Percentiles rank a stretch among this genome's conserved stretches.
These are phyloP conservation scores for Erodium texanum DNA, from an alignment of 441 rosid species.

Conservation along the genomic window DNA sequence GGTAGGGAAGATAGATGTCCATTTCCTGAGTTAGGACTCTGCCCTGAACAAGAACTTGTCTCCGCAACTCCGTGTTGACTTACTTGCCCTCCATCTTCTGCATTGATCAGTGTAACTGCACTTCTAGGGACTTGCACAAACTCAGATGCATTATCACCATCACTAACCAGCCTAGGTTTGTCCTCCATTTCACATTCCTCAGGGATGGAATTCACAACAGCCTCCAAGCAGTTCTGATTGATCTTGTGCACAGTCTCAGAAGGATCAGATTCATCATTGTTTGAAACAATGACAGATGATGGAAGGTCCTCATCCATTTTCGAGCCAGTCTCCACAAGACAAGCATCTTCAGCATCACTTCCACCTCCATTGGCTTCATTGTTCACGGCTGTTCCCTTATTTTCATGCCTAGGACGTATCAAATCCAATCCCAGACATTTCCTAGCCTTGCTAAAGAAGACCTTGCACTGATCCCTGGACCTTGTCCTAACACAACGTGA, in stretches of 20 bases:
- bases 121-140: conserved; percentile 20
- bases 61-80: no score
- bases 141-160: conserved; percentile 21
- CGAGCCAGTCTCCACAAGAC: conserved; percentile 44
- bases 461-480: conserved; percentile 73
- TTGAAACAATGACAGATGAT: conserved; percentile 21
- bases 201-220: conserved; percentile 25
- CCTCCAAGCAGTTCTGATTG: conserved; percentile 21
- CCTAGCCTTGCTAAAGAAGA: conserved; percentile 86
- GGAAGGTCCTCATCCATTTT: conserved; percentile 36
- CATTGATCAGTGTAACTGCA: conserved; percentile 23
- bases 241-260: conserved; percentile 21
- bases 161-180: conserved; percentile 19
- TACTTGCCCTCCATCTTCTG: no score
- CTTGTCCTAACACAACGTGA: conserved; percentile 62
- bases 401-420: conserved; percentile 38
- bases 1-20: conserved; percentile 33
- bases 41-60: conserved; percentile 24
- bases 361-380: conserved; percentile 65
- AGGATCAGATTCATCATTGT: conserved; percentile 32
- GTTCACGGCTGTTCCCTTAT: conserved; percentile 31
- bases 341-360: conserved; percentile 58
- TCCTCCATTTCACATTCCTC: conserved; percentile 23
- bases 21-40: conserved; percentile 26
- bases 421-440: conserved; percentile 84